A percentile compares a stretch with the other conserved stretches of the same genome.
Conservation (phyloP, 495 filamentous ascomycete species). For the Penicillium soppii region DNA sequence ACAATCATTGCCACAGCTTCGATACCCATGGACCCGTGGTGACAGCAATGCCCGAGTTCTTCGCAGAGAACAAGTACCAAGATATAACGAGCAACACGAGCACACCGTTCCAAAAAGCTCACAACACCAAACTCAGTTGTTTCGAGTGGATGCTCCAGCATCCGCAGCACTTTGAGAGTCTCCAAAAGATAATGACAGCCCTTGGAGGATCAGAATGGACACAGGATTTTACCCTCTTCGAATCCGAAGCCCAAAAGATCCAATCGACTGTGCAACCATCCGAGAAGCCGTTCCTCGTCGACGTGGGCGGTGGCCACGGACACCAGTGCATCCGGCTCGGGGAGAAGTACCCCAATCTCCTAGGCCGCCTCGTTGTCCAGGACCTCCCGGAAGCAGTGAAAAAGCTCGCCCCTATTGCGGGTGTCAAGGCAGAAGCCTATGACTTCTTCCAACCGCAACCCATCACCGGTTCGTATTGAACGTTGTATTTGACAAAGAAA, state of each 20-base stretch:
- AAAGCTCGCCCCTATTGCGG: constrained; percentile 33
- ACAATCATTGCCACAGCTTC: constrained; percentile 25
- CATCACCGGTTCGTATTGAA: constrained; percentile 37
- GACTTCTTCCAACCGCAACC: constrained; percentile 54
- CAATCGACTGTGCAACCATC: not conserved
- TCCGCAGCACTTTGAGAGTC: constrained; percentile 33
- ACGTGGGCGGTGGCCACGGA: constrained; percentile 55
- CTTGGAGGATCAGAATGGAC: constrained; percentile 32
- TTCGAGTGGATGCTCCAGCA: constrained; percentile 41
- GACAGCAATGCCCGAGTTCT: constrained; percentile 36
- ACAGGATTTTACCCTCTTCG: constrained; percentile 23
- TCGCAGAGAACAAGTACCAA: constrained; percentile 38
- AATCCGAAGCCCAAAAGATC: constrained; percentile 14
- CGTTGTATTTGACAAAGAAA: too few relatives aligned
- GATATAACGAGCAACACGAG: constrained; percentile 33
- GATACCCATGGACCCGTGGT: constrained; percentile 26
- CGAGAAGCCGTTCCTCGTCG: constrained; percentile 42
- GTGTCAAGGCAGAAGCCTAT: constrained; percentile 45
- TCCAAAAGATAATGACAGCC: constrained; percentile 41
- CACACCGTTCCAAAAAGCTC: constrained; percentile 41
- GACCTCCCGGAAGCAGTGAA: constrained; percentile 47
- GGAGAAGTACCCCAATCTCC: constrained; percentile 38
- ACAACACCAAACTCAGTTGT: constrained; percentile 36
- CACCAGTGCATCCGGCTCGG: constrained; percentile 49
- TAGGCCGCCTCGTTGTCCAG: constrained; percentile 51